These are phyloP conservation scores for Moniliophthora roreri DNA, from an alignment of 1,284 basidiomycete genomes.

Conservation along the genomic window DNA sequence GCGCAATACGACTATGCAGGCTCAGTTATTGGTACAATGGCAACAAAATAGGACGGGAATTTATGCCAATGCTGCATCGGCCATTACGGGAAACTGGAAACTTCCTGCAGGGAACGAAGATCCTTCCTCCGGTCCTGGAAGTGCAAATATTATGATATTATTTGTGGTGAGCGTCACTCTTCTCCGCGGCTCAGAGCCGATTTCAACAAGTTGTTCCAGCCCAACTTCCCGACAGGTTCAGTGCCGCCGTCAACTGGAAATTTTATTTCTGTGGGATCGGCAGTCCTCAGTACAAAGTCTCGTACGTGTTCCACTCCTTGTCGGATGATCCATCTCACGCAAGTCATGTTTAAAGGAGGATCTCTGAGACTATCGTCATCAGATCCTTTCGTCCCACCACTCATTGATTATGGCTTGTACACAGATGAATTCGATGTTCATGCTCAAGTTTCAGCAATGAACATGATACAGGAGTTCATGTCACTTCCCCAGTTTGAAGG, in stretches of 20 bases:
- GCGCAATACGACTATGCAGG: slow-evolving; percentile 3
- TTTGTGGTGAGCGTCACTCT: too few species aligned
- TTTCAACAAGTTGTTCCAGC: not conserved
- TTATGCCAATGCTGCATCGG: not conserved
- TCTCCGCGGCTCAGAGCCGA: too few species aligned
- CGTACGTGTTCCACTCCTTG: not conserved
- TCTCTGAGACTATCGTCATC: not conserved
- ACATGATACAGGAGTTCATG: too few species aligned
- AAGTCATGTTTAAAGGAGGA: not conserved
- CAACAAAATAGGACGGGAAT: slow-evolving; percentile 5
- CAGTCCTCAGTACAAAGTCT: slow-evolving; percentile 1
- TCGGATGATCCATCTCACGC: not conserved
- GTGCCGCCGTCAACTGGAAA: not conserved
- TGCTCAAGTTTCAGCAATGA: too few species aligned
- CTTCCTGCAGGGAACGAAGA: slow-evolving; percentile 6
- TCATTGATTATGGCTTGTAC: not conserved
- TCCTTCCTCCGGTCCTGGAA: slow-evolving; percentile 18
- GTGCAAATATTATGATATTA: not conserved
- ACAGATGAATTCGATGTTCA: not conserved
- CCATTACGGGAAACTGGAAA: not conserved
- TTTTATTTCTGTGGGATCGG: not conserved
- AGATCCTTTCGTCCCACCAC: not conserved
- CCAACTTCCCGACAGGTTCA: not conserved
- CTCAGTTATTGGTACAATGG: slow-evolving; percentile 13
- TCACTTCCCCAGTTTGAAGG: not conserved